A percentile compares a stretch with the other conserved stretches of the same genome.
Conservation (phyloP, 108 stramenopile genomes). For the Nitzschia sp. region DNA sequence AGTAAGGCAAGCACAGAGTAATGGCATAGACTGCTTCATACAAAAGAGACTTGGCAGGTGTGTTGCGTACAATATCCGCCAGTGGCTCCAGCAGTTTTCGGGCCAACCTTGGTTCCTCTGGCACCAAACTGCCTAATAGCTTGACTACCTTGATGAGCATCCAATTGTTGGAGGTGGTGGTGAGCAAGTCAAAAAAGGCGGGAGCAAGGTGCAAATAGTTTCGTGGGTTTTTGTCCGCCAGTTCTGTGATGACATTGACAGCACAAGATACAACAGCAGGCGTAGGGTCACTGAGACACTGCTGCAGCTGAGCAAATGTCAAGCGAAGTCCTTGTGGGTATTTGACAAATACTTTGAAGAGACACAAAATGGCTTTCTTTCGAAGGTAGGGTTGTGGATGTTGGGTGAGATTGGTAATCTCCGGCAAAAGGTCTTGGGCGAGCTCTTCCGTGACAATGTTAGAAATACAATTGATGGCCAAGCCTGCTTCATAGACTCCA, state of each 20-base stretch:
- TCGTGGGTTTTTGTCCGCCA: constrained; percentile 94
- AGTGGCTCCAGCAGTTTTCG: constrained; percentile 97
- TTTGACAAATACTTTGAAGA: constrained; percentile 96
- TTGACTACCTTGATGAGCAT: constrained; percentile 99
- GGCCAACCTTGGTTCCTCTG: constrained; percentile 97
- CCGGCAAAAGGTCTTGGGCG: constrained; percentile 88
- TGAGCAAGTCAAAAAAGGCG: constrained; percentile 94
- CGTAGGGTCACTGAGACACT: constrained; percentile 87
- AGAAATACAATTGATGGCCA: constrained; percentile 95
- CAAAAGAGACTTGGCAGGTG: constrained; percentile 92
- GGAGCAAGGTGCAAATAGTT: constrained; percentile 98
- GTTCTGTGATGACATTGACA: constrained; percentile 98
- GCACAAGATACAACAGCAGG: constrained; percentile 94
- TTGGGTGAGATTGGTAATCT: constrained; percentile 77
- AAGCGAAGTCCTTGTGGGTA: constrained; percentile 99
- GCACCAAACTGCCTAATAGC: constrained; percentile 90
- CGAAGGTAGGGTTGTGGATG: constrained; percentile 93
- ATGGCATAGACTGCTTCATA: constrained; percentile 96
- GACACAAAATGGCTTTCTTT: constrained; percentile 94
- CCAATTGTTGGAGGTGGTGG: constrained; percentile 96
- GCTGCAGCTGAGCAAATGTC: constrained; percentile 91
- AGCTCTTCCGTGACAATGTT: constrained; percentile 97
- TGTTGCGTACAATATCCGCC: constrained; percentile 90
- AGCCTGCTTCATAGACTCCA: constrained; percentile 90
- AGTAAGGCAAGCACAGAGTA: constrained; percentile 92